Percentiles rank a stretch among this genome's conserved stretches.
phyloP scores from a whole-genome alignment of 225 moss, liverwort and hornwort species.

The Thuidium tamariscinum region DNA sequence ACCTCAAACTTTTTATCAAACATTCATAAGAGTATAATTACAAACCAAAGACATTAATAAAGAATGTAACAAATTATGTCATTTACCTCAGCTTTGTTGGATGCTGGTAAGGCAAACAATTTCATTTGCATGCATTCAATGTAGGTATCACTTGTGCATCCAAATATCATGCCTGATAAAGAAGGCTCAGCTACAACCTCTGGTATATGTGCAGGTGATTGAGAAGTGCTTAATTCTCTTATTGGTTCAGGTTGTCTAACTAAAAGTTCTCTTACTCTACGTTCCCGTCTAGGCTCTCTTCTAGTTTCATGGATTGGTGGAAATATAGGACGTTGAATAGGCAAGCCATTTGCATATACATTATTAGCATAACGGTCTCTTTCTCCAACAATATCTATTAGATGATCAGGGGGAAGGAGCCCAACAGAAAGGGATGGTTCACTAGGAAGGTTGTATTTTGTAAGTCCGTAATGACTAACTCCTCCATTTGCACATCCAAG shows the following conservation, averaged over 20 bases:
- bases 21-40: fast-evolving
- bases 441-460: background rate
- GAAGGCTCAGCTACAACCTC: slow-evolving; percentile 5
- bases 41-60: background rate
- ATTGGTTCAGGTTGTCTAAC: background rate
- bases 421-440: background rate
- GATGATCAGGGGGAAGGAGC: background rate
- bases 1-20: background rate
- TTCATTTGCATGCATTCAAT: slow-evolving; percentile 71
- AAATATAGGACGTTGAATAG: background rate
- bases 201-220: background rate
- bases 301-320: background rate
- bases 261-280: background rate
- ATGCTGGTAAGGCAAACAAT: slow-evolving; percentile 53
- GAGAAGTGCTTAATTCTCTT: slow-evolving; percentile 7
- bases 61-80: background rate
- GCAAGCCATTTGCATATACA: background rate
- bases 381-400: background rate
- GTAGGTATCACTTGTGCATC: slow-evolving; percentile 63
- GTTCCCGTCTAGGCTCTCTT: background rate
- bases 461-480: background rate
- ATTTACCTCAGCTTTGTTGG: slow-evolving; percentile 34
- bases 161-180: slow-evolving; percentile 71
- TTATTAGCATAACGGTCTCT: background rate
- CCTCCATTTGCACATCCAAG: background rate